phyloP scores from a whole-genome alignment of 352 stramenopile species.

The Globisporangium mamillatum region DNA sequence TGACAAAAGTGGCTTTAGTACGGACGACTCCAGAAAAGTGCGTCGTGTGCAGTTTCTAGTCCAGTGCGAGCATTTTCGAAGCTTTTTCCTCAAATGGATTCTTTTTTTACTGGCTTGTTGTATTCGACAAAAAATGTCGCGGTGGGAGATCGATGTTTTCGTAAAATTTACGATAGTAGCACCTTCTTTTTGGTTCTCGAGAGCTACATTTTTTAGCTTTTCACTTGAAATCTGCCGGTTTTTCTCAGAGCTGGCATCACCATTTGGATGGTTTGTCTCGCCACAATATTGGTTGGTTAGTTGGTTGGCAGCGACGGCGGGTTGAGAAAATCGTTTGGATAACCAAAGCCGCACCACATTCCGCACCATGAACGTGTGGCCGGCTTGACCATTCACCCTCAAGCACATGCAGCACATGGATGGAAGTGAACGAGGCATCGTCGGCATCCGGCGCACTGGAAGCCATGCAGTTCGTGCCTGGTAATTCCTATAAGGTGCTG shows the following conservation, averaged over 20 bases:
- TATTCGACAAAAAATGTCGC: background rate
- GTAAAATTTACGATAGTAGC: background rate
- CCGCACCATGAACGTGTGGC: background rate
- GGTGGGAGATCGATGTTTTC: background rate
- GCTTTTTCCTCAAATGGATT: background rate
- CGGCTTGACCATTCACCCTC: background rate
- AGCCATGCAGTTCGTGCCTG: background rate
- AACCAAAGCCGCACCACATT: background rate
- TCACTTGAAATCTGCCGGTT: background rate
- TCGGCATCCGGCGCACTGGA: background rate
- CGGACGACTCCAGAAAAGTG: too few relatives aligned
- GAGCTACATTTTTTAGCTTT: too few relatives aligned
- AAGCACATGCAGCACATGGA: background rate
- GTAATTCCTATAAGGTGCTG: too few relatives aligned
- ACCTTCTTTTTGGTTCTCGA: too few relatives aligned
- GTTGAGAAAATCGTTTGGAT: background rate
- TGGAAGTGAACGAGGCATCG: background rate
- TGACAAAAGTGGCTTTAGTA: too few relatives aligned
- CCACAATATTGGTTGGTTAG: too few relatives aligned
- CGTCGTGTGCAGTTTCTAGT: too few relatives aligned
- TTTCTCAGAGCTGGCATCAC: background rate
- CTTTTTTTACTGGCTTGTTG: background rate
- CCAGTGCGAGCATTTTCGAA: background rate
- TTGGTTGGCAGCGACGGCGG: too few relatives aligned
- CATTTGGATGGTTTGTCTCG: too few relatives aligned